phyloP scores from a whole-genome alignment of 2,329 filamentous ascomycete species.

The Neoarthrinium moseri region DNA sequence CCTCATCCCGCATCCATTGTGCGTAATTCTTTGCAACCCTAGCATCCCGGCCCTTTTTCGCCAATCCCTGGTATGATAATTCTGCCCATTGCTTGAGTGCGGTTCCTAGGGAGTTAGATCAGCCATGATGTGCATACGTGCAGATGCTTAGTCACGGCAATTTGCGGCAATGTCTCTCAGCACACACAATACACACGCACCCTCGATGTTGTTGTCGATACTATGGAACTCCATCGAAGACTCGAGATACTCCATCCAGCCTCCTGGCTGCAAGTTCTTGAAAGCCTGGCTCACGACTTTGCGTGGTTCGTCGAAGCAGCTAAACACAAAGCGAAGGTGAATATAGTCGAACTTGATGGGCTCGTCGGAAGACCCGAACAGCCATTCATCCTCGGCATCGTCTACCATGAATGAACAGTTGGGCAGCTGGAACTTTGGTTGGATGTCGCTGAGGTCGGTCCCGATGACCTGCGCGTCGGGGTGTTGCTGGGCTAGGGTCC shows the following conservation, averaged over 20 bases:
- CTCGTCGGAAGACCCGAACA: background rate
- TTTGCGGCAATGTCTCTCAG: too few relatives aligned
- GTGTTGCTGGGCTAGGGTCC: background rate
- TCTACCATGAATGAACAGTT: background rate
- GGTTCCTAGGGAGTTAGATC: background rate
- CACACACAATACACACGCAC: too few relatives aligned
- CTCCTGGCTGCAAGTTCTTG: background rate
- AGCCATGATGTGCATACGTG: too few relatives aligned
- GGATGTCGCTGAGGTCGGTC: slow-evolving; percentile 2
- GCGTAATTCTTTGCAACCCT: background rate
- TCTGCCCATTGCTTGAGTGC: background rate
- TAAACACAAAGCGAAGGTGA: background rate
- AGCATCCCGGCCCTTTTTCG: background rate
- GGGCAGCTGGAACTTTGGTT: background rate
- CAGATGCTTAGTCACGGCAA: too few relatives aligned
- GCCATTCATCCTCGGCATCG: slow-evolving; percentile 3
- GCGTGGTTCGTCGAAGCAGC: background rate
- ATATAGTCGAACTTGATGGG: slow-evolving; percentile 5
- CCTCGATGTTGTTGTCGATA: background rate
- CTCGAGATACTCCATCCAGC: slow-evolving; percentile 4
- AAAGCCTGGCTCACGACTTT: background rate
- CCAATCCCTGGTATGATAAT: background rate
- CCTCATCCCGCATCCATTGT: background rate
- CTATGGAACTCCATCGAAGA: background rate
- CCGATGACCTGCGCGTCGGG: slow-evolving; percentile 1